Conservation (phyloP, 1,284 basidiomycete genomes). For the Entoloma clypeatum region DNA sequence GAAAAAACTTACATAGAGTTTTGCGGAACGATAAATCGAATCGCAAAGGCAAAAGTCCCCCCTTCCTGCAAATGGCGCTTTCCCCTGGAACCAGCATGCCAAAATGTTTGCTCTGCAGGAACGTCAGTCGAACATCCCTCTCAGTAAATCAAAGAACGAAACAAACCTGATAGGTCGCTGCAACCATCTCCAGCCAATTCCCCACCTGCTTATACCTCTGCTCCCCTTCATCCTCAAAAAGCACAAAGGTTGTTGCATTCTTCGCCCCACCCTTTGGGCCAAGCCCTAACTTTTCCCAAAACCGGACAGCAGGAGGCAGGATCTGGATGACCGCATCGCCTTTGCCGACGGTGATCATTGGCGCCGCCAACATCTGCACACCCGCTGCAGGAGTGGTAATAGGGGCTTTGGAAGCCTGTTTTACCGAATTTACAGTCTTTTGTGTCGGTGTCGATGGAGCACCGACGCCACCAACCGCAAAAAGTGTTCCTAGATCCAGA, state of each 20-base stretch:
- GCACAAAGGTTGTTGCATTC: constrained; percentile 59
- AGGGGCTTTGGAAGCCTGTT: no score
- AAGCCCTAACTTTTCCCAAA: constrained; percentile 81
- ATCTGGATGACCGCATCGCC: constrained; percentile 60
- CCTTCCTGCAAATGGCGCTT: constrained; percentile 38
- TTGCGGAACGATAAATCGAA: constrained; percentile 65
- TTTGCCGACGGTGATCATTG: constrained; percentile 60
- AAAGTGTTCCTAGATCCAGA: constrained; percentile 34
- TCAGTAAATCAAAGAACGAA: background rate
- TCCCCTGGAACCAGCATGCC: constrained; percentile 54
- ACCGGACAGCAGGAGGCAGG: constrained; percentile 62
- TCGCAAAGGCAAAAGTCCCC: constrained; percentile 58
- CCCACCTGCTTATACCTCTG: constrained; percentile 44
- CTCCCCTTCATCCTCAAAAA: constrained; percentile 59
- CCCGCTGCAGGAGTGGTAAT: no score
- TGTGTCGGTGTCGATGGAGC: constrained; percentile 29
- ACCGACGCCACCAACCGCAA: constrained; percentile 25
- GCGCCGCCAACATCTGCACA: constrained; percentile 41
- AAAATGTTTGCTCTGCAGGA: constrained; percentile 53
- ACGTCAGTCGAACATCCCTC: constrained; percentile 3
- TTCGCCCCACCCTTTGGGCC: constrained; percentile 67
- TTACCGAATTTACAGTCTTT: no score
- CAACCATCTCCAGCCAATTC: constrained; percentile 55
- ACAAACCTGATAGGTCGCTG: constrained; percentile 56
- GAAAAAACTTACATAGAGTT: constrained; percentile 44